A percentile compares a stretch with the other conserved stretches of the same genome.
phyloP scores from a whole-genome alignment of 768 basidiomycete species.

The Kwoniella heveanensis region DNA sequence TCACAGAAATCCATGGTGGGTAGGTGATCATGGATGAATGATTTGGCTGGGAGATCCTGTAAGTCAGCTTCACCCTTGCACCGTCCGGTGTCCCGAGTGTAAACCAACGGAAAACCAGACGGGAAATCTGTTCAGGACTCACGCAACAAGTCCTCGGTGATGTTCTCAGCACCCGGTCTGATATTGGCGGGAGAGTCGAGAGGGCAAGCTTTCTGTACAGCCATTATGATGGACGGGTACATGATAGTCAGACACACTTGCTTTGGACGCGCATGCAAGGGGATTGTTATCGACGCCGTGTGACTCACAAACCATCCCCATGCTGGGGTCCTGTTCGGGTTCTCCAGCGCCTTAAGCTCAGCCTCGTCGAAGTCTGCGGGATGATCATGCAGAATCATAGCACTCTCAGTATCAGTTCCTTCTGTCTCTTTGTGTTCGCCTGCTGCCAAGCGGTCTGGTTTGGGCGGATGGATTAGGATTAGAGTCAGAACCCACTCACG shows the following conservation, averaged over 20 bases:
- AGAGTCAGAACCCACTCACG: no score
- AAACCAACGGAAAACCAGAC: no score
- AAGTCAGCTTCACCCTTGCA: no score
- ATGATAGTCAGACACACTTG: no score
- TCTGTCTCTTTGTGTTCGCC: no score
- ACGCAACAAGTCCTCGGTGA: conserved; percentile 40
- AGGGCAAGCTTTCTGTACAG: conserved; percentile 47
- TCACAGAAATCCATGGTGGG: conserved; percentile 55
- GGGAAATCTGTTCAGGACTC: conserved; percentile 20
- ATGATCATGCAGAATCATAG: no score
- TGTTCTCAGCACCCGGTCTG: conserved; percentile 47
- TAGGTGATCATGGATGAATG: conserved; percentile 51
- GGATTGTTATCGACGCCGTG: no score
- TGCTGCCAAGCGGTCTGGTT: no score
- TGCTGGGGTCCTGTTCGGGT: conserved; percentile 45
- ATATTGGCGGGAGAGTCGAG: conserved; percentile 51
- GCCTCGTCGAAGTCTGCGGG: conserved; percentile 51
- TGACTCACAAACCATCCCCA: conserved; percentile 55
- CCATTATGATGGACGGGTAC: neutral
- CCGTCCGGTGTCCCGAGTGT: no score
- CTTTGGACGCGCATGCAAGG: no score
- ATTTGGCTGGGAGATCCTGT: conserved; percentile 34
- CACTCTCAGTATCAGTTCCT: no score
- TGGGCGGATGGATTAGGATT: no score
- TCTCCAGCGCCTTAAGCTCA: conserved; percentile 47